A percentile compares a stretch with the other conserved stretches of the same genome.
Evolutionary conservation across 1,284 basidiomycete genomes (phyloP).

Genomic region (Wallemia ichthyophaga): DNA sequence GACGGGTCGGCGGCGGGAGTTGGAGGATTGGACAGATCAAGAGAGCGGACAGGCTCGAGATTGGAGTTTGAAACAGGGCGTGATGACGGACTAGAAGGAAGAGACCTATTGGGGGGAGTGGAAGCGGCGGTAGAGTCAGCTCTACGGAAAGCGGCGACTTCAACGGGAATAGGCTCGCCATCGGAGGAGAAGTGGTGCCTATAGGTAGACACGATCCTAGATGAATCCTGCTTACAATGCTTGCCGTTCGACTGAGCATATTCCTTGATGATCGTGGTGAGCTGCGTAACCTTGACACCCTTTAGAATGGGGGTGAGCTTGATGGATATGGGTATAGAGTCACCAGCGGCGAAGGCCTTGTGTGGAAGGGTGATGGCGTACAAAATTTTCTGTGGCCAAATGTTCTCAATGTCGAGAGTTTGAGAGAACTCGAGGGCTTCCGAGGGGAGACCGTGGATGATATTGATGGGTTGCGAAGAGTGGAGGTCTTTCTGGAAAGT

Average conservation of each 20-base stretch:
- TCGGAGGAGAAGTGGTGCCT: slow-evolving; percentile 35
- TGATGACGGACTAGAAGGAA: slow-evolving; percentile 1
- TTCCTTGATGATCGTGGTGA: slow-evolving; percentile 43
- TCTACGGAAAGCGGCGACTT: slow-evolving; percentile 1
- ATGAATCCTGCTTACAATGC: slow-evolving; percentile 30
- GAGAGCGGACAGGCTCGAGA: not conserved
- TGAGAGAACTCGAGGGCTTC: slow-evolving; percentile 83
- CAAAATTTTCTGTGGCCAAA: slow-evolving; percentile 85
- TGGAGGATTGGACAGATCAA: not conserved
- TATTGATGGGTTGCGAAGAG: slow-evolving; percentile 27
- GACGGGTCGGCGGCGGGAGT: not conserved
- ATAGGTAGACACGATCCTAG: slow-evolving; percentile 28
- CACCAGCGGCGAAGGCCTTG: slow-evolving; percentile 72
- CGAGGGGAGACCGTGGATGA: slow-evolving; percentile 39
- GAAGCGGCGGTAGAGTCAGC: slow-evolving; percentile 6
- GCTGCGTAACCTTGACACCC: slow-evolving; percentile 37
- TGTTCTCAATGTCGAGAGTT: slow-evolving; percentile 54
- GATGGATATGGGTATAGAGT: slow-evolving; percentile 43
- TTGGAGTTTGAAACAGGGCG: not conserved
- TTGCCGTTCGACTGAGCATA: slow-evolving; percentile 29
- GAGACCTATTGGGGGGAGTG: slow-evolving; percentile 4
- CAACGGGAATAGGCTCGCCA: slow-evolving; percentile 25
- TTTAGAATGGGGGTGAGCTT: slow-evolving; percentile 66
- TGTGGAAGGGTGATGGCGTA: slow-evolving; percentile 59
- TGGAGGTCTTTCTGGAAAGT: slow-evolving; percentile 44